phyloP scores from a whole-genome alignment of 306 rosid genomes.

The Rubus idaeus region DNA sequence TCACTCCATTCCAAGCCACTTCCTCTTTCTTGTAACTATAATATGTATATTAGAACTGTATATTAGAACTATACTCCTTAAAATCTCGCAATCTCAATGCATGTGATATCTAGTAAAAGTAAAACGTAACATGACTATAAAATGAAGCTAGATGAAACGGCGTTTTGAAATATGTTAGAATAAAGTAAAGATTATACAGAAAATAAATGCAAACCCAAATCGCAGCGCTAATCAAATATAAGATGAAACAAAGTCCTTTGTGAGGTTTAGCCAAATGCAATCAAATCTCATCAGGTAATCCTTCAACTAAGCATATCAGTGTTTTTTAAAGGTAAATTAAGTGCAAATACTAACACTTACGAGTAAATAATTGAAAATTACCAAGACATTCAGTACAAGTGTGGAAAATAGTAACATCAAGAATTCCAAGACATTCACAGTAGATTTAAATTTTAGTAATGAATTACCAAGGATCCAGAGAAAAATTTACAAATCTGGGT shows the following conservation, averaged over 20 bases:
- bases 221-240: no score
- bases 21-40: not conserved
- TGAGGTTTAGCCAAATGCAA: no score
- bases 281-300: not conserved
- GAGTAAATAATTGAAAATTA: no score
- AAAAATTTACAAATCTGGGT: not conserved
- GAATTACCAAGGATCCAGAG: not conserved
- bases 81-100: not conserved
- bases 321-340: no score
- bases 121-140: not conserved
- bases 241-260: no score
- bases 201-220: no score
- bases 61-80: not conserved
- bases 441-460: not conserved
- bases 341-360: no score
- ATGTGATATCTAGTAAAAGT: not conserved
- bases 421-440: not conserved
- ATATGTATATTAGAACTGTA: not conserved
- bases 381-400: no score
- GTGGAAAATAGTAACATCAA: not conserved
- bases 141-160: no score
- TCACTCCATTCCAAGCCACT: no score
- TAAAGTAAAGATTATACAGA: not conserved
- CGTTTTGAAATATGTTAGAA: no score
- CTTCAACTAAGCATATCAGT: not conserved